phyloP scores from a whole-genome alignment of 2,329 filamentous ascomycete species.

The Teratosphaeria gauchensis region DNA sequence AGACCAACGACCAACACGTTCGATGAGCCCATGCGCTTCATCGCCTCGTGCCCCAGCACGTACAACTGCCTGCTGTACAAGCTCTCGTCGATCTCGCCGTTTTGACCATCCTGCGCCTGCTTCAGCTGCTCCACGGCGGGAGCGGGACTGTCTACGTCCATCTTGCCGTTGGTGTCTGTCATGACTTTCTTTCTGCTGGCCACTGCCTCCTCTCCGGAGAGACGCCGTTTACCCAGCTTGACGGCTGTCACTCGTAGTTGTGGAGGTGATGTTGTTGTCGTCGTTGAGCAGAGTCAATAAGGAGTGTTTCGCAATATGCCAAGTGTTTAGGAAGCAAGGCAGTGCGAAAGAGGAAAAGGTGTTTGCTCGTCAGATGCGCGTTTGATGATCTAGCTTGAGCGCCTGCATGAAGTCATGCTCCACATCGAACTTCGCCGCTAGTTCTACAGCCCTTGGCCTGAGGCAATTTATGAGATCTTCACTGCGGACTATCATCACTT shows the following conservation, averaged over 20 bases:
- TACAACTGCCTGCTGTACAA: slow-evolving; percentile 61
- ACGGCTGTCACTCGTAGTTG: slow-evolving; percentile 1
- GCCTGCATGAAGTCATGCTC: neutral
- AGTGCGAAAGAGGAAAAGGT: neutral
- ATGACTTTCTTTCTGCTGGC: slow-evolving; percentile 36
- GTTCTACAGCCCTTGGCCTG: too few species aligned
- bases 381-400: neutral
- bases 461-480: too few species aligned
- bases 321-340: neutral
- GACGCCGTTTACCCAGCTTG: slow-evolving; percentile 45
- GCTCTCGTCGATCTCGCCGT: slow-evolving; percentile 58
- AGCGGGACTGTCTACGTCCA: slow-evolving; percentile 53
- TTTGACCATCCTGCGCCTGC: slow-evolving; percentile 25
- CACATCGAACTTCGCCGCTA: too few species aligned
- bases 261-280: neutral
- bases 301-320: neutral
- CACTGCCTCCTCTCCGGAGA: slow-evolving; percentile 37
- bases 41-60: slow-evolving; percentile 68
- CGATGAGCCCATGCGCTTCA: slow-evolving; percentile 98
- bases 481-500: too few species aligned
- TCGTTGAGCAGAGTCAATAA: neutral
- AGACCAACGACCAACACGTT: slow-evolving; percentile 87
- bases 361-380: neutral
- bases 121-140: slow-evolving; percentile 52
- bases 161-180: slow-evolving; percentile 31